A percentile compares a stretch with the other conserved stretches of the same genome.
Evolutionary conservation across 2,329 filamentous ascomycete species (phyloP).

Genomic region (Sarocladium oryzae): DNA sequence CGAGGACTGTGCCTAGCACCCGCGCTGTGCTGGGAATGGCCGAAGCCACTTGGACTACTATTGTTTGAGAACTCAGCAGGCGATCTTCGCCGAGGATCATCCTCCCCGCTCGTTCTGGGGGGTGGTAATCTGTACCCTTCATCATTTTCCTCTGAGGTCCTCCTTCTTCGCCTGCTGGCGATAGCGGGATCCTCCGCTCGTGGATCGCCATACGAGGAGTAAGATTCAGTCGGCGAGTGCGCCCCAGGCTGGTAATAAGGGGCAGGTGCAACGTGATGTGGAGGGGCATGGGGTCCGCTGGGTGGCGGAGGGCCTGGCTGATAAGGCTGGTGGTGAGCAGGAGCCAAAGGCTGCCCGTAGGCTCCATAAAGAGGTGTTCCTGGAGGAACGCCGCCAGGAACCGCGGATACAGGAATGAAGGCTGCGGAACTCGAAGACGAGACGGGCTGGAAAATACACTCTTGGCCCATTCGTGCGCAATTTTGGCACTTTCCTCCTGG

Average conservation of each 20-base stretch:
- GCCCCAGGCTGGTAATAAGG: conserved; percentile 33
- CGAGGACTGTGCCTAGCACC: conserved; percentile 28
- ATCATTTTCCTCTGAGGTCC: conserved; percentile 32
- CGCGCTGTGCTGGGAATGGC: conserved; percentile 22
- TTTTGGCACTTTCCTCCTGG: conserved; percentile 55
- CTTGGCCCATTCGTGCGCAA: conserved; percentile 55
- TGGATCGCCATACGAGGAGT: conserved; percentile 31
- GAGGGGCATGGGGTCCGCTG: conserved; percentile 12
- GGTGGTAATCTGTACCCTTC: conserved; percentile 40
- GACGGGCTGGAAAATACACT: conserved; percentile 55
- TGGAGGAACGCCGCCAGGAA: conserved; percentile 51
- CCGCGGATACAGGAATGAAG: conserved; percentile 52
- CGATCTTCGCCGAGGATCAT: conserved; percentile 44
- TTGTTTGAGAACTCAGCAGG: conserved; percentile 42
- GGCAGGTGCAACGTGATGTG: conserved; percentile 24
- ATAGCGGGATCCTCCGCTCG: conserved; percentile 26
- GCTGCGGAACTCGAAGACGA: conserved; percentile 49
- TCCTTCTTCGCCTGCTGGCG: conserved; percentile 26
- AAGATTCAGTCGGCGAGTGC: conserved; percentile 38
- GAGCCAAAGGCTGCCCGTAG: conserved; percentile 49
- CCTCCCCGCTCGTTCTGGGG: conserved; percentile 36
- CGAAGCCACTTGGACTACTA: conserved; percentile 39
- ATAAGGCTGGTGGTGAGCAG: conserved; percentile 16
- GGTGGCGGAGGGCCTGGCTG: conserved; percentile 10
- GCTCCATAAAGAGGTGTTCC: conserved; percentile 51